Conservation (phyloP, 1,139 yeast genomes). For the Protomyces arabidopsidicola region DNA sequence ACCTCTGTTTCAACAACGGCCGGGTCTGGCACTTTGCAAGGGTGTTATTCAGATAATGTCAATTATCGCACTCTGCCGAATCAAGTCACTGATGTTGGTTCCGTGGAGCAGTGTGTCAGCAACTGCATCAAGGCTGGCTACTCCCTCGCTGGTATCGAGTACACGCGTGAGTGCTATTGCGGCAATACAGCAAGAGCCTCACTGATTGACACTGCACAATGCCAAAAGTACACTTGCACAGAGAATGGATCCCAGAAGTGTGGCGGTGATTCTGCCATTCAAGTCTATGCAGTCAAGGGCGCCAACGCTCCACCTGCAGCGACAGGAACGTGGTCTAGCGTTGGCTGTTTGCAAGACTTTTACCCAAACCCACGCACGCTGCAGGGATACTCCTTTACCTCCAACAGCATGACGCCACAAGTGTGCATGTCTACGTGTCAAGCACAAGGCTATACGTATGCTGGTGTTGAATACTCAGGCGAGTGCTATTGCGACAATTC, state of each 20-base stretch:
- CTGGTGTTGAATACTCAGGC: constrained; percentile 27
- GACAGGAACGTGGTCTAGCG: background rate
- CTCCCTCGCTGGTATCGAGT: constrained; percentile 25
- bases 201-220: background rate
- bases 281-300: constrained; percentile 7
- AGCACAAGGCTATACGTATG: constrained; percentile 17
- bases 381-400: constrained; percentile 9
- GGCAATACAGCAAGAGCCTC: background rate
- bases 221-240: background rate
- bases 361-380: constrained; percentile 4
- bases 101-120: constrained; percentile 26
- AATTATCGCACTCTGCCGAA: constrained; percentile 6
- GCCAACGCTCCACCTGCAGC: background rate
- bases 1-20: background rate
- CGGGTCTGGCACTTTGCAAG: constrained; percentile 5
- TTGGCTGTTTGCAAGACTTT: constrained; percentile 26
- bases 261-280: background rate
- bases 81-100: constrained; percentile 3
- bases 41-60: constrained; percentile 15
- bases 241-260: background rate
- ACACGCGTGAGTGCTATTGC: constrained; percentile 27
- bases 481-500: constrained; percentile 28
- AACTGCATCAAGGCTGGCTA: constrained; percentile 15
- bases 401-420: constrained; percentile 4
- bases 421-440: constrained; percentile 12